A percentile compares a stretch with the other conserved stretches of the same genome.
These are phyloP conservation scores for Cercospora zeina DNA, from an alignment of 2,329 filamentous ascomycete species.

Conservation along the genomic window DNA sequence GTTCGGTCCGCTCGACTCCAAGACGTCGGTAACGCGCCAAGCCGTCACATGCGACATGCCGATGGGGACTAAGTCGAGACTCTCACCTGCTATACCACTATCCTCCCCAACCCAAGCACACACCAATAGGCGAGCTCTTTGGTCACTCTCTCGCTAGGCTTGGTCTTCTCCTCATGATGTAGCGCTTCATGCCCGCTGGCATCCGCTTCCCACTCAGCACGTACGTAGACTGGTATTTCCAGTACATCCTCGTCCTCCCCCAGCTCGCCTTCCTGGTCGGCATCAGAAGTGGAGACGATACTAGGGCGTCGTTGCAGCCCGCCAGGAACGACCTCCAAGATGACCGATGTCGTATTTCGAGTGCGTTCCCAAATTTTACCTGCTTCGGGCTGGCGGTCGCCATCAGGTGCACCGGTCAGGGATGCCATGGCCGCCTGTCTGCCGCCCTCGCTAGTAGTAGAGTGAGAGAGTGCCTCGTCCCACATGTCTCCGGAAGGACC, in stretches of 20 bases:
- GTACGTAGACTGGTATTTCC: slow-evolving; percentile 92
- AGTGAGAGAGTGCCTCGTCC: slow-evolving; percentile 77
- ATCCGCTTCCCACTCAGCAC: slow-evolving; percentile 85
- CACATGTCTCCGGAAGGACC: slow-evolving; percentile 84
- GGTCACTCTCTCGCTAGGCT: slow-evolving; percentile 68
- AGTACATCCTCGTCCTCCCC: slow-evolving; percentile 64
- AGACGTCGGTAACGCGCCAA: slow-evolving; percentile 4
- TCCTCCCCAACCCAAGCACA: slow-evolving; percentile 82
- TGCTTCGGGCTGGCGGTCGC: slow-evolving; percentile 68
- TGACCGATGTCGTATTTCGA: slow-evolving; percentile 91
- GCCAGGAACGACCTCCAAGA: slow-evolving; percentile 80
- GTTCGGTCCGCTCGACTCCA: slow-evolving; percentile 17
- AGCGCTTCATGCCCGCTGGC: slow-evolving; percentile 60
- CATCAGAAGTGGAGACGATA: slow-evolving; percentile 37
- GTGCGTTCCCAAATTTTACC: slow-evolving; percentile 97
- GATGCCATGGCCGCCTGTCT: slow-evolving; percentile 38
- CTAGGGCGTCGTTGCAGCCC: slow-evolving; percentile 37
- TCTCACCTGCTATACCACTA: slow-evolving; percentile 43
- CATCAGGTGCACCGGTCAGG: slow-evolving; percentile 45
- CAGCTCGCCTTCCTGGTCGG: slow-evolving; percentile 47
- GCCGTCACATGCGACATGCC: neutral
- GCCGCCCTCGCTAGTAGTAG: slow-evolving; percentile 32
- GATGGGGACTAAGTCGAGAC: neutral
- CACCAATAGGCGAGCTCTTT: slow-evolving; percentile 95
- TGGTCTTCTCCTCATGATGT: slow-evolving; percentile 50